Conservation (phyloP, 805 yeast species). For the Metahyphopichia silvanorum region DNA sequence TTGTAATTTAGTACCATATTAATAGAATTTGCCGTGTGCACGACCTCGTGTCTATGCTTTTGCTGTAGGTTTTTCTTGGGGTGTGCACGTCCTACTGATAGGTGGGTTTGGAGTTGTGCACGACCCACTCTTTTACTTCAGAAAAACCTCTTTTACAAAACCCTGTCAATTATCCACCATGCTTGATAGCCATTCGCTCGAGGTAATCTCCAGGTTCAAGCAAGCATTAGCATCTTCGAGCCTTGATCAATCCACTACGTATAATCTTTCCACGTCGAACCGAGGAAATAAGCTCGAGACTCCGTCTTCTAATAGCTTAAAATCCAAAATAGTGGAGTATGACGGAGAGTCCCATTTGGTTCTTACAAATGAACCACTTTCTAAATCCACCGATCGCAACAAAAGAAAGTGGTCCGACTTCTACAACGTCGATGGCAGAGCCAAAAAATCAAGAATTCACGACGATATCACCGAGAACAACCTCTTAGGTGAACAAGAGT, state of each 20-base stretch:
- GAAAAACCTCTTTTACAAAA: background rate
- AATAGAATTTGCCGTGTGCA: too few relatives aligned
- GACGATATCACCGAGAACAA: constrained; percentile 4
- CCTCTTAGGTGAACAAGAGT: constrained; percentile 18
- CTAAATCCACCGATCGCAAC: constrained; percentile 20
- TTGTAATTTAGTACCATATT: too few relatives aligned
- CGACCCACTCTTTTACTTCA: too few relatives aligned
- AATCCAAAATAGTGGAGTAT: constrained; percentile 37
- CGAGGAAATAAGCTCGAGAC: constrained; percentile 30
- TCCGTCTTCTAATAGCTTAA: constrained; percentile 16
- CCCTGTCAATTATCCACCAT: constrained; percentile 10
- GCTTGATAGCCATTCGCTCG: constrained; percentile 38
- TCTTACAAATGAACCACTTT: constrained; percentile 32
- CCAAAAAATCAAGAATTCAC: constrained; percentile 4
- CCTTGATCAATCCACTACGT: background rate
- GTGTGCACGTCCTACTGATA: too few relatives aligned
- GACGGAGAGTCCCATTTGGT: constrained; percentile 34
- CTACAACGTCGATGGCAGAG: constrained; percentile 10
- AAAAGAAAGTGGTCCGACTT: constrained; percentile 36
- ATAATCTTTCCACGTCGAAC: constrained; percentile 15
- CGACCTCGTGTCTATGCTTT: too few relatives aligned
- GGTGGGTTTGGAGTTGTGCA: too few relatives aligned
- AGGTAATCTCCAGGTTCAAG: constrained; percentile 35
- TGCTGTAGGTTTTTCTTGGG: too few relatives aligned
- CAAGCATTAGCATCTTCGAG: constrained; percentile 23